phyloP scores from a whole-genome alignment of 2,329 filamentous ascomycete species.

The Pseudogymnoascus pannorum region DNA sequence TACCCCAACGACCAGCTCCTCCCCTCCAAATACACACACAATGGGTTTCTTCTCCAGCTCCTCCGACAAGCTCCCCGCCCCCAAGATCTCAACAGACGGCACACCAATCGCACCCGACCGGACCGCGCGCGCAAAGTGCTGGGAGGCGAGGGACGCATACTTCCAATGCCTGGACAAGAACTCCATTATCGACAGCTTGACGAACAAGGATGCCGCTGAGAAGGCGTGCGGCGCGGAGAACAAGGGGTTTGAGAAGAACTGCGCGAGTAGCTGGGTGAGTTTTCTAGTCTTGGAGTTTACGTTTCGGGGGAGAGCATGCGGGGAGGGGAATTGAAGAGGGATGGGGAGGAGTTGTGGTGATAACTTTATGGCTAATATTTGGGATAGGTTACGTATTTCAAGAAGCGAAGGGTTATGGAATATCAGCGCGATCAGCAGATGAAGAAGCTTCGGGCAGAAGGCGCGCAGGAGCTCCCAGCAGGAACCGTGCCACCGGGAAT shows the following conservation, averaged over 20 bases:
- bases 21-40: conserved; percentile 17
- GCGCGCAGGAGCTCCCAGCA: conserved; percentile 51
- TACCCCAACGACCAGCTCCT: neutral
- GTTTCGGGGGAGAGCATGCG: neutral
- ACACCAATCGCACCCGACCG: conserved; percentile 77
- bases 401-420: conserved; percentile 91
- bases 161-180: conserved; percentile 80
- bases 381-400: conserved; percentile 85
- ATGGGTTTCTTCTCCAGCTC: conserved; percentile 46
- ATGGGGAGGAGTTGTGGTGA: neutral
- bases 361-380: neutral
- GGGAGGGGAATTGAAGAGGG: neutral
- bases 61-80: conserved; percentile 30
- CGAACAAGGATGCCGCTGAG: conserved; percentile 45
- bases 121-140: conserved; percentile 74
- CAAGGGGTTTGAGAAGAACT: conserved; percentile 71
- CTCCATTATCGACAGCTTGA: conserved; percentile 69
- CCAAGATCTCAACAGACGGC: conserved; percentile 45
- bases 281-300: conserved; percentile 7
- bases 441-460: conserved; percentile 65
- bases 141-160: conserved; percentile 81
- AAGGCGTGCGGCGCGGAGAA: conserved; percentile 54
- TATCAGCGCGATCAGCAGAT: conserved; percentile 75
- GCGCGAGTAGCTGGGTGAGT: conserved; percentile 83
- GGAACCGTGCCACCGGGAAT: neutral